A percentile compares a stretch with the other conserved stretches of the same genome.
These are phyloP conservation scores for Aspergillus fumigatus DNA, from an alignment of 2,329 filamentous ascomycete genomes.

Conservation along the genomic window DNA sequence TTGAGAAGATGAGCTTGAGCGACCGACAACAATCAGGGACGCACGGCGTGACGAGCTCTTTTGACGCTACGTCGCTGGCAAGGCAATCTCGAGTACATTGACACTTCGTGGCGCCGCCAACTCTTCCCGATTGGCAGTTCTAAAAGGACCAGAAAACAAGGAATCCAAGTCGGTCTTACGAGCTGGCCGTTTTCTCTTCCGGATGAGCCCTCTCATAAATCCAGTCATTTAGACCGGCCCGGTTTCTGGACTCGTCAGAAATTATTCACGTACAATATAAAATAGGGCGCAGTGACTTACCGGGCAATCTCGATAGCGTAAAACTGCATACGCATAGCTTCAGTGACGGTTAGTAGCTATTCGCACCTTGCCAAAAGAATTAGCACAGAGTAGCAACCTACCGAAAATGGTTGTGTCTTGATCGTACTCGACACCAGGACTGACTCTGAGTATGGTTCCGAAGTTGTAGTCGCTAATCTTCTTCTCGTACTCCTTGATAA, in stretches of 20 bases:
- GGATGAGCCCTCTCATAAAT: slow-evolving; percentile 79
- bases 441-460: slow-evolving; percentile 82
- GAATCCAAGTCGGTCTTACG: slow-evolving; percentile 1
- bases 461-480: slow-evolving; percentile 98
- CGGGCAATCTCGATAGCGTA: slow-evolving; percentile 73
- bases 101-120: background rate
- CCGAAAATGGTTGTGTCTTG: slow-evolving; percentile 89
- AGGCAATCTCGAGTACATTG: background rate
- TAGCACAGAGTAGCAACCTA: slow-evolving; percentile 36
- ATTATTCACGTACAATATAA: background rate
- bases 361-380: background rate
- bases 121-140: background rate
- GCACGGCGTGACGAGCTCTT: background rate
- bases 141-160: background rate
- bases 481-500: slow-evolving; percentile 91
- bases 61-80: background rate
- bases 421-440: slow-evolving; percentile 76
- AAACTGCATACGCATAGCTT: slow-evolving; percentile 72
- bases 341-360: background rate
- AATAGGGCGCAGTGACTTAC: slow-evolving; percentile 36
- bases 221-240: slow-evolving; percentile 90
- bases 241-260: slow-evolving; percentile 56
- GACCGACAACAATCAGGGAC: background rate
- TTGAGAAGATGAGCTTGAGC: background rate
- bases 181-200: slow-evolving; percentile 44